phyloP scores from a whole-genome alignment of 345 rosid genomes.

The Eucalyptus marginata region DNA sequence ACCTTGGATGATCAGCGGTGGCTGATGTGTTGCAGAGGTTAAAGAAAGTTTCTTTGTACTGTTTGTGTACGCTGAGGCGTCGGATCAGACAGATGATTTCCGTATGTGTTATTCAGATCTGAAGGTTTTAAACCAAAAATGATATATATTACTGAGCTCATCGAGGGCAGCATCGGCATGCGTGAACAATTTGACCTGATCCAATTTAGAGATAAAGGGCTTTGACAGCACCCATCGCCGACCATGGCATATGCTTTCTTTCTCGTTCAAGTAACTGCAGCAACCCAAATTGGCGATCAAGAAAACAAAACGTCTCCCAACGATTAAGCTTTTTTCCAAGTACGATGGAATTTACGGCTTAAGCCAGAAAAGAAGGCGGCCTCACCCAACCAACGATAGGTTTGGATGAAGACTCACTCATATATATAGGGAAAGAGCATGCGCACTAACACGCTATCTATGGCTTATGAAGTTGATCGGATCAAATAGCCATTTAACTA shows the following conservation, averaged over 20 bases:
- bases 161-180: not conserved
- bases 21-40: not conserved
- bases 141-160: not conserved
- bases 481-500: too few species aligned
- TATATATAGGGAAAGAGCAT: not conserved
- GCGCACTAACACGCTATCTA: not conserved
- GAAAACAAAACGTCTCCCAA: not conserved
- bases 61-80: not conserved
- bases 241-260: not conserved
- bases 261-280: not conserved
- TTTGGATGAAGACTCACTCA: too few species aligned
- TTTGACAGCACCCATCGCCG: not conserved
- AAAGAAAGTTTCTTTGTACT: not conserved
- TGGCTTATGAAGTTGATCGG: too few species aligned
- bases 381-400: too few species aligned
- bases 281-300: not conserved
- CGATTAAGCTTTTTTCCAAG: not conserved
- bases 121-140: not conserved
- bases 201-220: not conserved
- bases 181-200: not conserved
- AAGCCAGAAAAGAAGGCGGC: too few species aligned
- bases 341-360: too few species aligned
- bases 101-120: not conserved
- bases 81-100: not conserved
- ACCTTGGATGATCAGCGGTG: not conserved